These are phyloP conservation scores for Colletotrichum sublineola DNA, from an alignment of 2,329 filamentous ascomycete genomes.

Conservation along the genomic window DNA sequence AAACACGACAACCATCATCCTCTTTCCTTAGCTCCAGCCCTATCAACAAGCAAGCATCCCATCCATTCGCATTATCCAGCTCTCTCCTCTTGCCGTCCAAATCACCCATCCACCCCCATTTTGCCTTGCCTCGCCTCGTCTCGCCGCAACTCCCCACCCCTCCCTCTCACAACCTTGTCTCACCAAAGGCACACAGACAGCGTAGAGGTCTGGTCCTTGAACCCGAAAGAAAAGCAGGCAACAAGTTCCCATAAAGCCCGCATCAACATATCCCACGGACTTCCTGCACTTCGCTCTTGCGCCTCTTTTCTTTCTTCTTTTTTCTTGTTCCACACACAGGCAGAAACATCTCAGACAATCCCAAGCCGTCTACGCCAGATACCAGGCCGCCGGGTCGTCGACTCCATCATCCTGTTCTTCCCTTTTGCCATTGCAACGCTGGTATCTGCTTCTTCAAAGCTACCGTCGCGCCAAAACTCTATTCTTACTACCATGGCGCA, in stretches of 20 bases:
- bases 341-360: conserved; percentile 32
- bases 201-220: conserved; percentile 12
- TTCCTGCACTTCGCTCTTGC: conserved; percentile 19
- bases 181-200: conserved; percentile 37
- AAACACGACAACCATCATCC: conserved; percentile 11
- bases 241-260: conserved; percentile 38
- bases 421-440: conserved; percentile 9
- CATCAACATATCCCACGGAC: conserved; percentile 37
- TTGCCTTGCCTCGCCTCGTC: conserved; percentile 24
- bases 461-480: not conserved
- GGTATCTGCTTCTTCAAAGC: conserved; percentile 14
- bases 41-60: conserved; percentile 10
- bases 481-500: conserved; percentile 23
- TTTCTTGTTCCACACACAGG: conserved; percentile 18
- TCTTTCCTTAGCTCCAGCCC: conserved; percentile 3
- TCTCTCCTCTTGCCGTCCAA: not conserved
- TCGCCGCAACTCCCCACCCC: conserved; percentile 32
- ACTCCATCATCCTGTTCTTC: conserved; percentile 8
- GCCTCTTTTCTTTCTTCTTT: conserved; percentile 2
- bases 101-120: conserved; percentile 1
- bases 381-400: conserved; percentile 31
- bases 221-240: conserved; percentile 4
- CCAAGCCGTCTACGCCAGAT: not conserved
- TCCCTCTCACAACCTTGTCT: conserved; percentile 35
- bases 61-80: conserved; percentile 2